phyloP scores from a whole-genome alignment of 768 basidiomycete species.

The Tylopilus rubrobrunneus region DNA sequence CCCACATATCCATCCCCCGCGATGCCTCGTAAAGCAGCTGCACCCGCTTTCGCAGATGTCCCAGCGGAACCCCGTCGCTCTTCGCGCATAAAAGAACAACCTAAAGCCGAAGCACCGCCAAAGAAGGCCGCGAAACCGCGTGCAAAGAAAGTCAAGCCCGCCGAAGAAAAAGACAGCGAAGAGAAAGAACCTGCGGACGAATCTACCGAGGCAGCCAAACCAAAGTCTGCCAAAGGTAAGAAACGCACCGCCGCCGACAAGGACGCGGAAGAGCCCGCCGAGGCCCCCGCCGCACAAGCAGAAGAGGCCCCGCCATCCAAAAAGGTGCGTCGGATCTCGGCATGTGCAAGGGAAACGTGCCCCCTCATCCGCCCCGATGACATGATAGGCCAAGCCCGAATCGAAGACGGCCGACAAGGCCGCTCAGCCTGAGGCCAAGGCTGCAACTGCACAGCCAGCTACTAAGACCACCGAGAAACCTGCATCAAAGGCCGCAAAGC shows the following conservation, averaged over 20 bases:
- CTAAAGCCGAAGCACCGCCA: conserved; percentile 44
- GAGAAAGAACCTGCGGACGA: conserved; percentile 33
- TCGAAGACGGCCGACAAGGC: conserved; percentile 28
- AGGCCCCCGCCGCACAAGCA: conserved; percentile 34
- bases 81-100: conserved; percentile 68
- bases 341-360: not conserved
- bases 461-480: conserved; percentile 39
- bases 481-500: conserved; percentile 38
- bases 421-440: conserved; percentile 34
- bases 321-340: conserved; percentile 43
- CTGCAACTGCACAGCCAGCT: conserved; percentile 25
- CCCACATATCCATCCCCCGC: conserved; percentile 7
- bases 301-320: conserved; percentile 56
- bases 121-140: conserved; percentile 70
- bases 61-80: conserved; percentile 62
- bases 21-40: conserved; percentile 73
- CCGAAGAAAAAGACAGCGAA: conserved; percentile 44
- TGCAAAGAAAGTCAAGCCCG: conserved; percentile 40
- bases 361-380: conserved; percentile 2
- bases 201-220: conserved; percentile 34
- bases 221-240: conserved; percentile 47
- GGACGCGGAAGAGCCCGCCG: conserved; percentile 34
- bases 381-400: conserved; percentile 40
- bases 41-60: conserved; percentile 35
- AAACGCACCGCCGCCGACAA: conserved; percentile 49